Conservation (phyloP, 306 rosid species). For the Trichosanthes truncata region DNA sequence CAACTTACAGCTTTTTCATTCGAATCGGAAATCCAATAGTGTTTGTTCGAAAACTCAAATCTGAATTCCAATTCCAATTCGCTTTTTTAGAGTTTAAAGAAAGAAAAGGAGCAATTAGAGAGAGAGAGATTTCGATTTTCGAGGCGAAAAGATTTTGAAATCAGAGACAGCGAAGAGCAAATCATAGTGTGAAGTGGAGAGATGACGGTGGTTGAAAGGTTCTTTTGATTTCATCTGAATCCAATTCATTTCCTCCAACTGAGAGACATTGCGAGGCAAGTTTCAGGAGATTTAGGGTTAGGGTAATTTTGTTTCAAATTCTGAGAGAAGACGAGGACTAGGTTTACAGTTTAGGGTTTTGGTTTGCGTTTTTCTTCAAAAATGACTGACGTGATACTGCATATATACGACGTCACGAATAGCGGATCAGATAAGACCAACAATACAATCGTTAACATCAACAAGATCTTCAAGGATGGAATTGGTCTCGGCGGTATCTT, state of each 20-base stretch:
- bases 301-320: neutral
- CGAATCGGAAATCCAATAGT: neutral
- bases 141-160: neutral
- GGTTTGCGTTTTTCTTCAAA: constrained; percentile 15
- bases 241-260: neutral
- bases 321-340: neutral
- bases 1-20: neutral
- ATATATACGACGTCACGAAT: constrained; percentile 88
- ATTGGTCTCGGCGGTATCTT: constrained; percentile 96
- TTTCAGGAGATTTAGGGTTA: constrained; percentile 8
- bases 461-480: constrained; percentile 97
- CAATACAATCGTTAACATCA: constrained; percentile 87
- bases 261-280: neutral
- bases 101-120: neutral
- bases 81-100: neutral
- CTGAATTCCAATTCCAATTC: neutral
- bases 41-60: neutral
- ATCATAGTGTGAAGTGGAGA: constrained; percentile 5
- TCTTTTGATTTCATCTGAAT: constrained; percentile 4
- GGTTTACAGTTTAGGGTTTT: constrained; percentile 4
- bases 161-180: neutral
- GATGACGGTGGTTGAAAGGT: neutral
- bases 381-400: constrained; percentile 80
- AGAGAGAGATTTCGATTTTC: neutral
- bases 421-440: constrained; percentile 99